These are phyloP conservation scores for Gremmenia infestans DNA, from an alignment of 2,329 filamentous ascomycete genomes.

Conservation along the genomic window DNA sequence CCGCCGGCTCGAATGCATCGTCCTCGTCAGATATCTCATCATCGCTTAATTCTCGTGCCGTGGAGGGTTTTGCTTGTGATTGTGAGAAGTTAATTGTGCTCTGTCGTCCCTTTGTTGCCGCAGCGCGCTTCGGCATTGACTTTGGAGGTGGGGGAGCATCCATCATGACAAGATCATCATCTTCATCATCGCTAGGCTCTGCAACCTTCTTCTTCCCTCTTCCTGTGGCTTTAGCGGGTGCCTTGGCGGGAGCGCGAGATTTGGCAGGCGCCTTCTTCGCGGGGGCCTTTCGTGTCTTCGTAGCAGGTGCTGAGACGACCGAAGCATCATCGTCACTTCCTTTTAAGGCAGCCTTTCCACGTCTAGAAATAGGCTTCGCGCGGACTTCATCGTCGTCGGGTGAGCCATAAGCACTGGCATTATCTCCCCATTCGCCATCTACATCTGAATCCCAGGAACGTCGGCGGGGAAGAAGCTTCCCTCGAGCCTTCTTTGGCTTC, in stretches of 20 bases:
- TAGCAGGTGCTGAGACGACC: conserved; percentile 28
- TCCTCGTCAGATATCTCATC: conserved; percentile 59
- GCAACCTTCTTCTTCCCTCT: conserved; percentile 40
- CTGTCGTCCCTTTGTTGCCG: conserved; percentile 37
- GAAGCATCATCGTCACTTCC: conserved; percentile 50
- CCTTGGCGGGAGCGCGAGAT: conserved; percentile 36
- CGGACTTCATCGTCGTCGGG: conserved; percentile 42
- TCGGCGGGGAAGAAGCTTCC: conserved; percentile 68
- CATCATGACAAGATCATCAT: conserved; percentile 49
- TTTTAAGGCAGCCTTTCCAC: conserved; percentile 37
- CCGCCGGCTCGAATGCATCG: conserved; percentile 49
- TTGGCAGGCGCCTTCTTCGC: conserved; percentile 36
- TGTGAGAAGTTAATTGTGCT: conserved; percentile 46
- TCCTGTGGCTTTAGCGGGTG: conserved; percentile 32
- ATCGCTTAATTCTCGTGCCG: conserved; percentile 55
- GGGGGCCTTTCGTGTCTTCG: conserved; percentile 34
- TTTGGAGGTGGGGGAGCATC: conserved; percentile 40
- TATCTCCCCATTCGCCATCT: conserved; percentile 80
- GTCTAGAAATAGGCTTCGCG: conserved; percentile 29
- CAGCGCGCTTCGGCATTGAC: conserved; percentile 25
- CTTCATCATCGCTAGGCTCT: conserved; percentile 36
- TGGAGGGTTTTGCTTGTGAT: conserved; percentile 33
- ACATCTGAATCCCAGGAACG: conserved; percentile 84
- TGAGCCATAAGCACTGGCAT: conserved; percentile 59
- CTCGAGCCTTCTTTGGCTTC: conserved; percentile 39